A percentile compares a stretch with the other conserved stretches of the same genome.
Evolutionary conservation across 176 grass and related monocot species (phyloP).

Genomic region (Thinopyrum elongatum): DNA sequence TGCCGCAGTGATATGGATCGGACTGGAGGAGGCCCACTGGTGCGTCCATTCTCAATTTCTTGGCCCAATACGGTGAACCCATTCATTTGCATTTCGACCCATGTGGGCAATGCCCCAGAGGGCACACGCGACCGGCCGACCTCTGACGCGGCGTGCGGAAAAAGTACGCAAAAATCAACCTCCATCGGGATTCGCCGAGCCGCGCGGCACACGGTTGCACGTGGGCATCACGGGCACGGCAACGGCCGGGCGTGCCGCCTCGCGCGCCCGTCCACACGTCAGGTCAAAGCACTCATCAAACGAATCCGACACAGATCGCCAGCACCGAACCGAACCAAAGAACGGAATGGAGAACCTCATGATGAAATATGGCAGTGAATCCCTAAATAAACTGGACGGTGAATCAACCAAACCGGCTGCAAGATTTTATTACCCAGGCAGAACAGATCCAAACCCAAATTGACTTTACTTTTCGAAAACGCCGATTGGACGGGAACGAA

Average conservation of each 20-base stretch:
- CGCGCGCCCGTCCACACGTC: constrained; percentile 22
- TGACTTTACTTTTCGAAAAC: neutral
- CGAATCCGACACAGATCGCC: neutral
- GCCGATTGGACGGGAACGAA: neutral
- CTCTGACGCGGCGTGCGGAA: neutral
- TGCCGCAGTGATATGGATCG: neutral
- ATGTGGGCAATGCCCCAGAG: neutral
- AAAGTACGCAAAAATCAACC: neutral
- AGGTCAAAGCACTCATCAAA: constrained; percentile 3
- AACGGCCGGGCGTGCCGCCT: constrained; percentile 1
- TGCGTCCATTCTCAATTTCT: neutral
- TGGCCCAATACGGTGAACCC: constrained; percentile 13
- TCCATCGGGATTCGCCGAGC: constrained; percentile 26
- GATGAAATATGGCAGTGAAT: neutral
- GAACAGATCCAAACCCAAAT: too few relatives aligned
- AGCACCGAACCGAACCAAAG: neutral
- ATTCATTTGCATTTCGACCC: neutral
- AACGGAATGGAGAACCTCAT: neutral
- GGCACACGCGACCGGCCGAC: neutral
- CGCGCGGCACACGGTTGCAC: neutral
- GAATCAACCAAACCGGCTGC: too few relatives aligned
- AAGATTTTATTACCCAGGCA: too few relatives aligned
- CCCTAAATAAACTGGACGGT: too few relatives aligned
- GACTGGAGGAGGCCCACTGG: neutral
- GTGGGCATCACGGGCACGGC: neutral